Percentiles rank a stretch among this genome's conserved stretches.
phyloP scores from a whole-genome alignment of 192 early-diverging fungal species.

The Powellomyces hirtus region DNA sequence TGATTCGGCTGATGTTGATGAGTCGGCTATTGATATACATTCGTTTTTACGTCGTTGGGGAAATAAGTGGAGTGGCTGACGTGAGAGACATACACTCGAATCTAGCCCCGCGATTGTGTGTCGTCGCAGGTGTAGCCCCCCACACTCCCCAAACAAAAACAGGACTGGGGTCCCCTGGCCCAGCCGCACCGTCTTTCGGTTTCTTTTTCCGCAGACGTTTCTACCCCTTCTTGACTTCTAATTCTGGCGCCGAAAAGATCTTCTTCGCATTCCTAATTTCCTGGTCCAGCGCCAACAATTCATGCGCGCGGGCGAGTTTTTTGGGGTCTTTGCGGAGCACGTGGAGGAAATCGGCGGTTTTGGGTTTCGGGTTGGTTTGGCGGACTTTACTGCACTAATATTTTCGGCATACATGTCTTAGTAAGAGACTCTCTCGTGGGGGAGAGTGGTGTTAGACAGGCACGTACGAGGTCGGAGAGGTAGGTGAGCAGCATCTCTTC shows the following conservation, averaged over 20 bases:
- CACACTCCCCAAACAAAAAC: no score
- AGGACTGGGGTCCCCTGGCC: no score
- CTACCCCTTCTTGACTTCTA: constrained; percentile 9
- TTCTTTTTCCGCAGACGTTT: no score
- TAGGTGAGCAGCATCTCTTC: constrained; percentile 80
- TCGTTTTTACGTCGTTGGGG: no score
- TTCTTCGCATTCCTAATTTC: constrained; percentile 69
- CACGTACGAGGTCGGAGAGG: constrained; percentile 71
- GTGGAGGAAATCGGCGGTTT: constrained; percentile 72
- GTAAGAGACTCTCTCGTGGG: background rate
- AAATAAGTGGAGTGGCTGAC: no score
- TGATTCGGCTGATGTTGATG: no score
- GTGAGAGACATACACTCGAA: no score
- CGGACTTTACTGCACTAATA: constrained; percentile 35
- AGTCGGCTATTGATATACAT: no score
- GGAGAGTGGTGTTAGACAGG: background rate
- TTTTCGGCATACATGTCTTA: background rate
- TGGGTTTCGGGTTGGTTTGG: constrained; percentile 57
- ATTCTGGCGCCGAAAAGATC: constrained; percentile 44
- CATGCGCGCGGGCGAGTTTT: constrained; percentile 80
- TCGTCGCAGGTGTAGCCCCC: no score
- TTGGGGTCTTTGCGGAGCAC: constrained; percentile 75
- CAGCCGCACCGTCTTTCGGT: no score
- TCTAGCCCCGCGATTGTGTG: no score
- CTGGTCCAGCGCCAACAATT: constrained; percentile 74